phyloP scores from a whole-genome alignment of 441 rosid genomes.

The Adansonia grandidieri region DNA sequence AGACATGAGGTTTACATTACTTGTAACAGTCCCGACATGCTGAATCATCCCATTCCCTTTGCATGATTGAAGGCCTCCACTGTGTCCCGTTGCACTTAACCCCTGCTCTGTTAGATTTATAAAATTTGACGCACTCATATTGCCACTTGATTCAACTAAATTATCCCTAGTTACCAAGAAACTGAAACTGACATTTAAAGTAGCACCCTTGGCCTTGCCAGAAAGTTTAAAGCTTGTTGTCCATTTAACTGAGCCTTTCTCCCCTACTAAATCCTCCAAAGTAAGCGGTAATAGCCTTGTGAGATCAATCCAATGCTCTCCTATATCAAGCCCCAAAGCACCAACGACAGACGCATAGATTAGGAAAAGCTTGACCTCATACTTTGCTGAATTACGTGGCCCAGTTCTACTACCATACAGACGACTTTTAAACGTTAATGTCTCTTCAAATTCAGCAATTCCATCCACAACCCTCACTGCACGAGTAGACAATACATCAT shows the following conservation, averaged over 20 bases:
- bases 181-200: conserved; percentile 76
- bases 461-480: conserved; percentile 56
- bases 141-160: conserved; percentile 38
- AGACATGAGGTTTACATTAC: conserved; percentile 36
- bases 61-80: conserved; percentile 27
- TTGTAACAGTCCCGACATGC: conserved; percentile 57
- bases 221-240: conserved; percentile 69
- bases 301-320: conserved; percentile 82
- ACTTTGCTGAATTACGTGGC: conserved; percentile 59
- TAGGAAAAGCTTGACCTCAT: conserved; percentile 63
- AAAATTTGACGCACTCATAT: conserved; percentile 36
- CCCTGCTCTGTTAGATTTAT: conserved; percentile 32
- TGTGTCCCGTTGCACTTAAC: conserved; percentile 23
- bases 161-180: conserved; percentile 48
- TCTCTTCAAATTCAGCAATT: conserved; percentile 70
- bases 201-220: conserved; percentile 66
- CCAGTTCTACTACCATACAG: conserved; percentile 68
- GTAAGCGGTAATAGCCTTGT: conserved; percentile 72
- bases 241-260: conserved; percentile 67
- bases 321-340: conserved; percentile 49
- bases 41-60: conserved; percentile 38
- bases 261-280: conserved; percentile 60
- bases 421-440: conserved; percentile 57
- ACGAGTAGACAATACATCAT: conserved; percentile 56
- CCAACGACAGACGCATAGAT: conserved; percentile 56